Conservation (phyloP, 306 rosid species). For the Fragaria ananassa region DNA sequence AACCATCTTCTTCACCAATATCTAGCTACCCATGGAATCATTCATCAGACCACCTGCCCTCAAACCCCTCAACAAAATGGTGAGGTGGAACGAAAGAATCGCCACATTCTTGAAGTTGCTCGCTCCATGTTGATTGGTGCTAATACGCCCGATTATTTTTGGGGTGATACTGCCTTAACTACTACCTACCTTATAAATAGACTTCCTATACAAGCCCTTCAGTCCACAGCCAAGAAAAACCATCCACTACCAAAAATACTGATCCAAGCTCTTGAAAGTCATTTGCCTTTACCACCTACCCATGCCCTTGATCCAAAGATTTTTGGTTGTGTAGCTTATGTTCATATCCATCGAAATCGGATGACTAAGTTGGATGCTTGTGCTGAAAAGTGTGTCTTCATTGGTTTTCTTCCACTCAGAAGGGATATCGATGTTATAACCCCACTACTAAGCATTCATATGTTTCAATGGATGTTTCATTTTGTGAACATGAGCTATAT, state of each 20-base stretch:
- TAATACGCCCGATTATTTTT: neutral
- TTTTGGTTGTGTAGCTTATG: neutral
- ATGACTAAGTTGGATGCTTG: neutral
- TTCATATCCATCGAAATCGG: neutral
- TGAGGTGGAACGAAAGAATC: neutral
- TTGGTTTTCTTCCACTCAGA: neutral
- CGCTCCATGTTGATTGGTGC: neutral
- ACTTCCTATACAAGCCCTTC: neutral
- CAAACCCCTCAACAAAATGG: neutral
- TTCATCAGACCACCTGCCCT: constrained; percentile 5
- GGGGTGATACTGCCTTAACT: neutral
- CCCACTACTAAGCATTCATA: neutral
- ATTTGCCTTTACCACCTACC: neutral
- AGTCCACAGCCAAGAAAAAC: neutral
- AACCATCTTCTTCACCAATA: neutral
- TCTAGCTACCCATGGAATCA: neutral
- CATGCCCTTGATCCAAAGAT: neutral
- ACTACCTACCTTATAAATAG: neutral
- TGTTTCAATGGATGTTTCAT: neutral
- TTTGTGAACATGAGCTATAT: neutral
- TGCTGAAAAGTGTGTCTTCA: neutral
- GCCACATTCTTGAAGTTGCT: neutral
- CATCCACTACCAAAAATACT: neutral
- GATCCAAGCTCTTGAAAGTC: neutral
- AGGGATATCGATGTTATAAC: neutral